Percentiles rank a stretch among this genome's conserved stretches.
phyloP scores from a whole-genome alignment of 306 rosid species.

The Prunus kanzakura region DNA sequence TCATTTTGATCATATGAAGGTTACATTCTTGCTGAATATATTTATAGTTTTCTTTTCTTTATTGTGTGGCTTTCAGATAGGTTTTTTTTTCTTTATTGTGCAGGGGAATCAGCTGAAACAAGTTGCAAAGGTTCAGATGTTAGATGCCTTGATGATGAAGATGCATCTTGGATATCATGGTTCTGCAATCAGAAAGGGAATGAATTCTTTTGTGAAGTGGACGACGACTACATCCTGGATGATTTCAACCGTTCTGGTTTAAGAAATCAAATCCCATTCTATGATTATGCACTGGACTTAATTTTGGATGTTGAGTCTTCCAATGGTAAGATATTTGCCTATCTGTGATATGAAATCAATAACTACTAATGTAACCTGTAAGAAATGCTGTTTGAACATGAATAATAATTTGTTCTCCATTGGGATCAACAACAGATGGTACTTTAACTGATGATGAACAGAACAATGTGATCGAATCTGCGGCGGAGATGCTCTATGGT shows the following conservation, averaged over 20 bases:
- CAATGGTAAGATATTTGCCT: background rate
- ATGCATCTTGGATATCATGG: constrained; percentile 2
- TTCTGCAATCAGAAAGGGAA: constrained; percentile 1
- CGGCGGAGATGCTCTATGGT: constrained; percentile 80
- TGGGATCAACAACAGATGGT: background rate
- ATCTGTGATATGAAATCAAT: background rate
- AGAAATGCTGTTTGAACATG: too few relatives aligned
- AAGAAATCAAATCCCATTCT: background rate
- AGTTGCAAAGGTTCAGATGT: background rate
- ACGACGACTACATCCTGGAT: background rate
- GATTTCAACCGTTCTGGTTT: background rate
- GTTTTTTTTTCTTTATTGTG: background rate
- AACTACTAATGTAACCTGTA: background rate
- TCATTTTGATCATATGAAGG: background rate
- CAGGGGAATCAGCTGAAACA: background rate
- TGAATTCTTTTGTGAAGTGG: background rate
- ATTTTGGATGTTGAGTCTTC: background rate
- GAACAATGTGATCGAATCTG: constrained; percentile 61
- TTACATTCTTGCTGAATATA: background rate
- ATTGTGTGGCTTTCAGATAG: too few relatives aligned
- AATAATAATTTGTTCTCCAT: too few relatives aligned
- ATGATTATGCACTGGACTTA: background rate
- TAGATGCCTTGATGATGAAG: background rate
- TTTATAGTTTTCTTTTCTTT: background rate
- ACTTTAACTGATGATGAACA: constrained; percentile 64